Base-by-base conservation (phyloP, 179 eudicot species). In the Vitellaria paradoxa region DNA sequence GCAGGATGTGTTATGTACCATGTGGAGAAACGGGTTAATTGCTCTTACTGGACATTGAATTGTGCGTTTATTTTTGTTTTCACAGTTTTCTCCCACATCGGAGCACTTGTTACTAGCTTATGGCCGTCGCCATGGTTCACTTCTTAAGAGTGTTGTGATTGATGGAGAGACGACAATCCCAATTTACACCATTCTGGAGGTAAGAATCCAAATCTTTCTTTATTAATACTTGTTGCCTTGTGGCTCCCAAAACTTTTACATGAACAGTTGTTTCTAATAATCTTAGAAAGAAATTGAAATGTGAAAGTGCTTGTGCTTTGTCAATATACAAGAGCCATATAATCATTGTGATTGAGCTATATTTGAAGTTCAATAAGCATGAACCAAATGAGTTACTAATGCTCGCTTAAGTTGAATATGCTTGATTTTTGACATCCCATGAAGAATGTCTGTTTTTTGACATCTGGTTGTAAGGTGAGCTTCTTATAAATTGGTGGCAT, bases 41-140 rank as follows among this genome's bases (percentile, higher is more conserved):
- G 18, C 57, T 68, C 47, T 46, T 67, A 46, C 18, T 65, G 62
- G 24, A 20, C 18, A n/a, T 30, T 74, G 37, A 52, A n/a, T 8
- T 37, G 46, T 67, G 37, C n/a, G 9, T 47, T n/a, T 40, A 18
- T 64, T 61, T 67, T 65, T 77, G 47, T 26, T 77, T 60, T 68
- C 55, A 79, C 88, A 92, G 97, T 92, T 92, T 77, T 92, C 97
- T 55, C 97, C 97, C 52, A 89, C 88, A 37, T 92, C 97, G 6
- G 97, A 91, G 82, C 97, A 92, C 82, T 78, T 92, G 86, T 80
- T 92, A 77, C 91, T 92, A 47, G 97, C 97, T 52, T 92, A 92
- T 76, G 97, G 97, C 56, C 93, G 97, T 15, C 97, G 97, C 66
- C 97, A 92, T 83, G 82, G 87, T 82, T 92, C 97, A 77, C 94